Percentiles rank a stretch among this genome's conserved stretches.
Evolutionary conservation across 805 yeast genomes (phyloP).

Genomic region (Kregervanrija fluxuum): DNA sequence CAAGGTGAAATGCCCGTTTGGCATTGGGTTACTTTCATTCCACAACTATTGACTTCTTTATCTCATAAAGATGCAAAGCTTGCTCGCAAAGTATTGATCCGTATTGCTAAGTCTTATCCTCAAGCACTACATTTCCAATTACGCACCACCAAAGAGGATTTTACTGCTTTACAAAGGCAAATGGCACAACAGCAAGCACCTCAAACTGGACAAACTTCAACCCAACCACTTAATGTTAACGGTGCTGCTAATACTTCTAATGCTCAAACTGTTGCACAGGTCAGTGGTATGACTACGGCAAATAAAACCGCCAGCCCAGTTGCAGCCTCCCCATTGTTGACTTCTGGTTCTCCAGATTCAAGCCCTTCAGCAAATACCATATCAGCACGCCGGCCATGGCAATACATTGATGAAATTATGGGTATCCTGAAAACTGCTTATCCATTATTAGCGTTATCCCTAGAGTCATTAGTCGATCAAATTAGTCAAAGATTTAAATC

Average conservation of each 20-base stretch:
- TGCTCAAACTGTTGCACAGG: background rate
- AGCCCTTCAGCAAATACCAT: constrained; percentile 17
- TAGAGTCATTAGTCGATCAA: constrained; percentile 94
- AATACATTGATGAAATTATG: constrained; percentile 85
- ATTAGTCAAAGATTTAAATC: constrained; percentile 90
- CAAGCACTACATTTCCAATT: constrained; percentile 96
- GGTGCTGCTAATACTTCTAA: constrained; percentile 1
- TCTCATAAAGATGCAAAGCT: constrained; percentile 87
- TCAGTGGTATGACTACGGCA: constrained; percentile 2
- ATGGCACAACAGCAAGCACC: constrained; percentile 25
- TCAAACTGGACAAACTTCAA: constrained; percentile 7
- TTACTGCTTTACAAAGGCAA: constrained; percentile 79
- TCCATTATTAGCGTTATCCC: constrained; percentile 83
- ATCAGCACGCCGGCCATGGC: constrained; percentile 71
- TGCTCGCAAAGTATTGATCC: constrained; percentile 79
- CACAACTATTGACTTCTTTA: constrained; percentile 82
- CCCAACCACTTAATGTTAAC: constrained; percentile 3
- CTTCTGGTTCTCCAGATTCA: background rate
- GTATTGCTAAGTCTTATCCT: constrained; percentile 94
- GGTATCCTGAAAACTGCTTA: constrained; percentile 94
- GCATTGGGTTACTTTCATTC: constrained; percentile 98
- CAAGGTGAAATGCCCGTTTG: constrained; percentile 97
- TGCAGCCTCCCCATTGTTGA: background rate
- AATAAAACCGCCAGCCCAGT: constrained; percentile 1
- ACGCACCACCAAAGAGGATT: constrained; percentile 92